These are phyloP conservation scores for Cordyceps fumosorosea DNA, from an alignment of 2,329 filamentous ascomycete genomes.

Conservation along the genomic window DNA sequence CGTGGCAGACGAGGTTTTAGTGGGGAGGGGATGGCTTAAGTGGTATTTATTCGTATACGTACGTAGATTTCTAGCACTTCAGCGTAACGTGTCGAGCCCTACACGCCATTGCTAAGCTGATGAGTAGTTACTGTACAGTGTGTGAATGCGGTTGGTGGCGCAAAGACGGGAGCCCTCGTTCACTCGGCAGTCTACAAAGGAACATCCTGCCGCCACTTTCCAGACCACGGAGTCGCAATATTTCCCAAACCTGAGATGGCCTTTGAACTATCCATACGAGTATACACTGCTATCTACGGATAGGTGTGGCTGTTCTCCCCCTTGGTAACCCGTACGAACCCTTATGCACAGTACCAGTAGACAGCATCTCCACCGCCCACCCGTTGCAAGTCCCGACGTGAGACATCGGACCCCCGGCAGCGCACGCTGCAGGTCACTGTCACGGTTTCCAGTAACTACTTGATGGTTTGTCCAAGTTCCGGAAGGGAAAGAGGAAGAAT, in stretches of 20 bases:
- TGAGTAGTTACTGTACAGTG: too few species aligned
- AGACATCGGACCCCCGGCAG: neutral
- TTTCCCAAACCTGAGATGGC: neutral
- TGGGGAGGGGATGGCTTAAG: neutral
- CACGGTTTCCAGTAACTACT: neutral
- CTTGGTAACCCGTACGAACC: too few species aligned
- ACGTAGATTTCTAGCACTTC: too few species aligned
- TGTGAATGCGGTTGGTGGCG: too few species aligned
- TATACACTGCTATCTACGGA: too few species aligned
- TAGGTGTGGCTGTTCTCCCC: neutral
- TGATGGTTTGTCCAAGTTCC: too few species aligned
- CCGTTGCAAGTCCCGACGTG: slow-evolving; percentile 6
- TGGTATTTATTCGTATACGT: too few species aligned
- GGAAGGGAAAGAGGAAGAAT: too few species aligned
- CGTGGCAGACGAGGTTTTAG: neutral
- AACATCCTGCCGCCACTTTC: neutral
- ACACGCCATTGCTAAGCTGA: neutral
- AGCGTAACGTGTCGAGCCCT: neutral
- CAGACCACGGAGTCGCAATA: neutral
- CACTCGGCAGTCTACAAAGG: neutral
- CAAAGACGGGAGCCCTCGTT: neutral
- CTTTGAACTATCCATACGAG: too few species aligned
- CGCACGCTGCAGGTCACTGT: neutral
- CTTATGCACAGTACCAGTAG: too few species aligned
- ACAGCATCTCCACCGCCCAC: neutral